Conservation (phyloP, 345 rosid genomes). For the Sisymbrium altissimum region DNA sequence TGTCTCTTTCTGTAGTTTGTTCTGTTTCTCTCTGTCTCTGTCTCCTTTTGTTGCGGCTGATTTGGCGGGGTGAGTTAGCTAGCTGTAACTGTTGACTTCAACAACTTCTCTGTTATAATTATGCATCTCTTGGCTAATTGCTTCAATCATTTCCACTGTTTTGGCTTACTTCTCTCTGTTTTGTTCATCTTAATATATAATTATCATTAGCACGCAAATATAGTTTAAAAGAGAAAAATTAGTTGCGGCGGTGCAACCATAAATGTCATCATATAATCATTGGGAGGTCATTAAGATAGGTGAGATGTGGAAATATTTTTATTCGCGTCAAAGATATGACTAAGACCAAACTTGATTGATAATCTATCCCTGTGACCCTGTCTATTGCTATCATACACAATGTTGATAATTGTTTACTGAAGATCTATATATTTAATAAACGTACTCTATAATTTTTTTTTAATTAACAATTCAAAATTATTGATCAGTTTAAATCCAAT, state of each 20-base stretch:
- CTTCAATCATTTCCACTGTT: slow-evolving; percentile 13
- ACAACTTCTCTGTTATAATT: background rate
- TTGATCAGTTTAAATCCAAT: background rate
- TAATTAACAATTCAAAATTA: background rate
- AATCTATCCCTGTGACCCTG: too few relatives aligned
- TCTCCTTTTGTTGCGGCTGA: slow-evolving; percentile 30
- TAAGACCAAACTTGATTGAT: background rate
- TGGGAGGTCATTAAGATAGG: background rate
- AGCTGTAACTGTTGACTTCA: slow-evolving; percentile 31
- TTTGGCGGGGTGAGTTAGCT: slow-evolving; percentile 19
- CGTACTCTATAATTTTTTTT: too few relatives aligned
- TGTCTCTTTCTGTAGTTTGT: slow-evolving; percentile 15
- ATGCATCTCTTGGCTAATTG: background rate
- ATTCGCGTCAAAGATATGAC: slow-evolving; percentile 12
- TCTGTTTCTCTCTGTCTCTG: slow-evolving; percentile 19
- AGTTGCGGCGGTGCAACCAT: slow-evolving; percentile 24
- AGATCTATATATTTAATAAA: background rate
- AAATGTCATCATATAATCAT: slow-evolving; percentile 26
- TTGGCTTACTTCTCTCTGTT: background rate
- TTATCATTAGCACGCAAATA: background rate
- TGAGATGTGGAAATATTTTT: slow-evolving; percentile 10
- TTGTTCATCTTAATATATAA: background rate
- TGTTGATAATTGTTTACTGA: background rate
- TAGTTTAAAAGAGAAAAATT: background rate
- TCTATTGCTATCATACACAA: too few relatives aligned